A percentile compares a stretch with the other conserved stretches of the same genome.
phyloP scores from a whole-genome alignment of 2,329 filamentous ascomycete genomes.

The Penicillium sp. region DNA sequence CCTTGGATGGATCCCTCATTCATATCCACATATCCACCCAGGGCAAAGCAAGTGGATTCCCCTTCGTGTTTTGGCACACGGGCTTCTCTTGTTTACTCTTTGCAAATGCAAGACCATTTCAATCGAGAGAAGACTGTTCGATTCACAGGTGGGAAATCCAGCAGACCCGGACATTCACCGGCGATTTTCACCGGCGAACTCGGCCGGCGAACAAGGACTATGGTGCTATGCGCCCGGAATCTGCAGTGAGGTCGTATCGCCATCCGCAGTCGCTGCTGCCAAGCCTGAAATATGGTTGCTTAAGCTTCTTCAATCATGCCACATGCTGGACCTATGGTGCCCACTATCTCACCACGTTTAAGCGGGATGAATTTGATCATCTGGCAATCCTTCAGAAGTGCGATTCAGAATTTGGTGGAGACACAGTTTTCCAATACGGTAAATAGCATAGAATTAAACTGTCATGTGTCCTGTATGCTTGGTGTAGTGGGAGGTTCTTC shows the following conservation, averaged over 20 bases:
- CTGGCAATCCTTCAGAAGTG: background rate
- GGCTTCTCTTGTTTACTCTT: background rate
- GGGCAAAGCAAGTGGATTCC: too few relatives aligned
- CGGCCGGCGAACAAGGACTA: conserved; percentile 1
- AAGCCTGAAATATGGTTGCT: background rate
- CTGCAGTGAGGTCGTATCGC: background rate
- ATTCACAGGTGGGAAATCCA: background rate
- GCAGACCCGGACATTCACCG: background rate
- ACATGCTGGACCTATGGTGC: background rate
- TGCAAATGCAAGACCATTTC: background rate
- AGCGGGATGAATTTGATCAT: background rate
- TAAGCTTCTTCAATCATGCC: conserved; percentile 1
- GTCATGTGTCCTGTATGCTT: background rate
- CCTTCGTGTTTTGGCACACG: too few relatives aligned
- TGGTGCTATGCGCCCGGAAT: background rate
- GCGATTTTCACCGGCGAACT: conserved; percentile 3
- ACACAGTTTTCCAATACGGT: background rate
- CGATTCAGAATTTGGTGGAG: background rate
- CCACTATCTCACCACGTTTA: background rate
- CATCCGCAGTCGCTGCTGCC: background rate
- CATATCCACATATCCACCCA: too few relatives aligned
- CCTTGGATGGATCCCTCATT: too few relatives aligned
- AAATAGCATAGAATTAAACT: background rate
- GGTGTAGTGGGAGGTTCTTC: background rate
- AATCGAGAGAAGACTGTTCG: background rate